A percentile compares a stretch with the other conserved stretches of the same genome.
These are phyloP conservation scores for Saksenaea vasiformis DNA, from an alignment of 371 early-diverging fungal genomes.

Conservation along the genomic window DNA sequence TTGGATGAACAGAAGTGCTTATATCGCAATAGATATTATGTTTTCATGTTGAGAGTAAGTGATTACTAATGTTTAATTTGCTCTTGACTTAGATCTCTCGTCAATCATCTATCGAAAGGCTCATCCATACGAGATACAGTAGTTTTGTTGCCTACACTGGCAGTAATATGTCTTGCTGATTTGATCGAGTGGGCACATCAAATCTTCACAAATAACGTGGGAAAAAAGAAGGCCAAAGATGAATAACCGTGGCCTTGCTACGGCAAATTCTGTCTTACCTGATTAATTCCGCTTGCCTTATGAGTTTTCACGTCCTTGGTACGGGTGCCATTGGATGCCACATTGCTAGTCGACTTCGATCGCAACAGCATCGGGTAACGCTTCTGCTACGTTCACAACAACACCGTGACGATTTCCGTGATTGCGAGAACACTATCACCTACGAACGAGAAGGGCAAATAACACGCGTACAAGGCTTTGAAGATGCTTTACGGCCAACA, in stretches of 20 bases:
- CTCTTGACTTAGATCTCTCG: too few relatives aligned
- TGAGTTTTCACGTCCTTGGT: constrained; percentile 48
- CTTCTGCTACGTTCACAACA: constrained; percentile 32
- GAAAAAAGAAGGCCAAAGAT: not conserved
- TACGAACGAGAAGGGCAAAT: constrained; percentile 18
- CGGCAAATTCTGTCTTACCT: not conserved
- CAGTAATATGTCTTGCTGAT: too few relatives aligned
- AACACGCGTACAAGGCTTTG: constrained; percentile 13
- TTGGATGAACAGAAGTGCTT: too few relatives aligned
- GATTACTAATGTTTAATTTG: too few relatives aligned
- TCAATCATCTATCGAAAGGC: too few relatives aligned
- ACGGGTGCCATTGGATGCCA: constrained; percentile 52
- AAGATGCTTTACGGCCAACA: not conserved
- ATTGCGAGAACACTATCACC: constrained; percentile 24
- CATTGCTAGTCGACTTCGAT: constrained; percentile 28
- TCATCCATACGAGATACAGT: too few relatives aligned
- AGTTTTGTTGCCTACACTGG: too few relatives aligned
- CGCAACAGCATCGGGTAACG: constrained; percentile 27
- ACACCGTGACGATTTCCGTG: constrained; percentile 25
- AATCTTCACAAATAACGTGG: too few relatives aligned
- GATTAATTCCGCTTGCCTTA: constrained; percentile 1
- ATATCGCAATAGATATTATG: too few relatives aligned
- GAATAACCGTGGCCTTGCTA: not conserved
- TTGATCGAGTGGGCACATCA: too few relatives aligned
- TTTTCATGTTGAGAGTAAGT: too few relatives aligned